phyloP scores from a whole-genome alignment of 2,329 filamentous ascomycete genomes.

The Xylariaceae sp. region DNA sequence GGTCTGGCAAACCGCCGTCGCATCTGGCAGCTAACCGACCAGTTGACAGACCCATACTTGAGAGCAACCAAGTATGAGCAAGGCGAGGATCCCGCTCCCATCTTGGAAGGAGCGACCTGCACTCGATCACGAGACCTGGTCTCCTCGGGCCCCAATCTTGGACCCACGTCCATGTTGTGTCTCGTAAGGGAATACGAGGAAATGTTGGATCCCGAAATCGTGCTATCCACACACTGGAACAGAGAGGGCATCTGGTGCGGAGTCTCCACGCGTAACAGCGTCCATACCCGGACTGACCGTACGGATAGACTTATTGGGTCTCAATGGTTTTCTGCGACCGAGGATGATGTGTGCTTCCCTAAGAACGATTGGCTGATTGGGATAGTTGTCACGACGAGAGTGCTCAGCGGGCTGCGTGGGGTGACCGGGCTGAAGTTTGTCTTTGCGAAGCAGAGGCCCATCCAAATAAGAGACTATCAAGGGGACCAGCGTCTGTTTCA shows the following conservation, averaged over 20 bases:
- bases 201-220: not conserved
- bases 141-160: not conserved
- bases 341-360: not conserved
- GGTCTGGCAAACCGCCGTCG: not conserved
- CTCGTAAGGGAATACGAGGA: not conserved
- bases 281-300: not conserved
- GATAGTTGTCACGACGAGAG: not conserved
- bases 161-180: not conserved
- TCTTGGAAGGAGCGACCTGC: not conserved
- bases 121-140: not conserved
- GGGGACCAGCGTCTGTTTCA: not conserved
- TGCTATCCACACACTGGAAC: not conserved
- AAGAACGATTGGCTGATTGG: not conserved
- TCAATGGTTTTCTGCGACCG: not conserved
- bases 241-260: not conserved
- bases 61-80: not conserved
- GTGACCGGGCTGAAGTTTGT: not conserved
- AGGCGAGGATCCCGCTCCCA: not conserved
- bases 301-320: not conserved
- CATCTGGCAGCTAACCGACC: not conserved
- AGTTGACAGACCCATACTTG: not conserved
- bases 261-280: not conserved
- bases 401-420: not conserved
- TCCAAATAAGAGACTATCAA: not conserved
- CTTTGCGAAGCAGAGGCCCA: not conserved